Base-by-base conservation (phyloP, 306 rosid species). In the Casuarina cunninghamiana region DNA sequence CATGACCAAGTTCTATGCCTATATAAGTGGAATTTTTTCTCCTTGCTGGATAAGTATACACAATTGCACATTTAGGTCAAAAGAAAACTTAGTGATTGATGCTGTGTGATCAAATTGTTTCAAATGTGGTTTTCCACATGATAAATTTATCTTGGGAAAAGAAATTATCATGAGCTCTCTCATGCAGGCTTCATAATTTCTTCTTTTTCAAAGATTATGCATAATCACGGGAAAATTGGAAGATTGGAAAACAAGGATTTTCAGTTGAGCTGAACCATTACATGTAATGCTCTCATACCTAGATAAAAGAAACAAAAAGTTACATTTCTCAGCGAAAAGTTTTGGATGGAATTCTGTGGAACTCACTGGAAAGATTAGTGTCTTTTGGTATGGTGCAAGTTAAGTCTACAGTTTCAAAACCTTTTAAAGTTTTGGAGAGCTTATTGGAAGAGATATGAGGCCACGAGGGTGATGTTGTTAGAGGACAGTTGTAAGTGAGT, bases 361-460 rank as follows among this genome's bases (percentile, higher is more conserved):
- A 66, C 46, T 41, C 26, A 39, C 48, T 16, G 65, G 65, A 58
- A 5, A 58, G 6, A 58, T 53, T 58, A 26, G 39, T n/a, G 65
- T 26, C 11, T 58, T 9, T 54, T 17, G 65, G 26, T 5, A 26
- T 58, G 65, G 37, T 39, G 10, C 37, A 26, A 1, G 13, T 39
- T 65, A 41, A 41, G 49, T 66, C 41, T 41, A 41, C 71, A 17
- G 16, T 19, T 41, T 39, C 48, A 41, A 42, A 42, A 35, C 17
- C 71, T 19, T 3, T 1, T 6, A 2, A 41, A 66, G 71, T 66
- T 4, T 39, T 10, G 45, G 70, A 39, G 70, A 39, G 48, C 46
- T n/a, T 48, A 39, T 65, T 38, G 32, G 46, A 65, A 65, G 70
- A 65, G 70, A 12, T 10, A 39, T 65, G 70, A 65, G 70, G 46